Conservation (phyloP, 2,329 filamentous ascomycete genomes). For the Pseudodiploospora longispora region DNA sequence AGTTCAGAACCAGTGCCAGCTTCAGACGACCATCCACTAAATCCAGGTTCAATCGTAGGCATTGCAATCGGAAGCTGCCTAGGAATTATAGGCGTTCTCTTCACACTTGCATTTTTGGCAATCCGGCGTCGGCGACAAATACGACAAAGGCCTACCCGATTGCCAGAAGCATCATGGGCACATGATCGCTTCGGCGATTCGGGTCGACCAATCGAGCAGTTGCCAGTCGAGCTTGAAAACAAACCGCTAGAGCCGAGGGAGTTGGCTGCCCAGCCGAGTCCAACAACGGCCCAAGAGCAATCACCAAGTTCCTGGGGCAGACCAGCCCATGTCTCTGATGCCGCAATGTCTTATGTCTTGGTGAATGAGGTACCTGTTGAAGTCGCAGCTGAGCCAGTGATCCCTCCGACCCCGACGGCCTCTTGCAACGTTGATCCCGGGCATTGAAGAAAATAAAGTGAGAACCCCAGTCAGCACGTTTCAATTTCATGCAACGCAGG, state of each 20-base stretch:
- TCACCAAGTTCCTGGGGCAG: background rate
- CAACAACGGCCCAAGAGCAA: background rate
- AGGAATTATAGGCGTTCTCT: slow-evolving; percentile 1
- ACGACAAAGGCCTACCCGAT: background rate
- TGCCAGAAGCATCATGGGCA: slow-evolving; percentile 5
- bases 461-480: no score
- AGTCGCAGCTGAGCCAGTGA: slow-evolving; percentile 2
- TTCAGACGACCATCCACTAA: slow-evolving; percentile 1
- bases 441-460: no score
- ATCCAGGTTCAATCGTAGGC: slow-evolving; percentile 8
- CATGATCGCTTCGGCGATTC: slow-evolving; percentile 1
- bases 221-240: slow-evolving; percentile 8
- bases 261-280: slow-evolving; percentile 3
- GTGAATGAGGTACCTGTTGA: slow-evolving; percentile 6
- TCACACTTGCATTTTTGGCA: slow-evolving; percentile 1
- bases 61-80: slow-evolving; percentile 10
- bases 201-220: background rate
- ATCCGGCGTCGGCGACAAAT: slow-evolving; percentile 1
- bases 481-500: no score
- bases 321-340: background rate
- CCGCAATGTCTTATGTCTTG: background rate
- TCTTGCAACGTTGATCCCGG: background rate
- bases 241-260: slow-evolving; percentile 8
- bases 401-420: background rate
- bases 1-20: background rate